Evolutionary conservation across 1,284 basidiomycete species (phyloP).

Genomic region (Melampsora medusae): DNA sequence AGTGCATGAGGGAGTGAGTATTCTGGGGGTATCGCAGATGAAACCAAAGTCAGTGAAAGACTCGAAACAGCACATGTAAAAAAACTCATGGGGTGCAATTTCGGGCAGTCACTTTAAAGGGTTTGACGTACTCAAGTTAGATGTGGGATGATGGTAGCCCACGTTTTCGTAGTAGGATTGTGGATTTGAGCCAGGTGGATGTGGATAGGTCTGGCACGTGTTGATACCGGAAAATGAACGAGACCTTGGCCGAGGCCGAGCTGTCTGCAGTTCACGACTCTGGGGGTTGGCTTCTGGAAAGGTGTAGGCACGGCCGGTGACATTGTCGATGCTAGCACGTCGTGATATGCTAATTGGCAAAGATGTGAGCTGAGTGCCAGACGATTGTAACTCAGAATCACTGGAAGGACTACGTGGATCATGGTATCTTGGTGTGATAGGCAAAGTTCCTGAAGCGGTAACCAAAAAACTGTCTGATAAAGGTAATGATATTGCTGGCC

Average conservation of each 20-base stretch:
- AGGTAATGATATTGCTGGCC: neutral
- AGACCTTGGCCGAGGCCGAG: neutral
- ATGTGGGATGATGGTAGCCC: neutral
- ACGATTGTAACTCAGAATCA: neutral
- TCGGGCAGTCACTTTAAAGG: no score
- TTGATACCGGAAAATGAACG: neutral
- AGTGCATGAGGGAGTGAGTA: no score
- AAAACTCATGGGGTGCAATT: no score
- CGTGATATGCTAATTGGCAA: neutral
- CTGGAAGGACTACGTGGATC: neutral
- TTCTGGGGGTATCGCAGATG: no score
- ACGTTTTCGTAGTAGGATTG: neutral
- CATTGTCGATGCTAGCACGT: neutral
- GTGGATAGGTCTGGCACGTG: neutral
- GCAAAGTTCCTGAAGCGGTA: constrained; percentile 1
- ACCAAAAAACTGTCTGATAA: neutral
- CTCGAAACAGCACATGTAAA: no score
- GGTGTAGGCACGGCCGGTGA: neutral
- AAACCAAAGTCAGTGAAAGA: no score
- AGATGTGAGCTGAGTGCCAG: neutral
- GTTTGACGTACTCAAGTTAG: neutral
- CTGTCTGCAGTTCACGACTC: neutral
- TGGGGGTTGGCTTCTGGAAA: neutral
- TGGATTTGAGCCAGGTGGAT: neutral
- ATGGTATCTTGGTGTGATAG: neutral